Evolutionary conservation across 306 rosid species (phyloP), one percentile per base, ranked within the genome.

Genomic region (Vigna mungo): DNA sequence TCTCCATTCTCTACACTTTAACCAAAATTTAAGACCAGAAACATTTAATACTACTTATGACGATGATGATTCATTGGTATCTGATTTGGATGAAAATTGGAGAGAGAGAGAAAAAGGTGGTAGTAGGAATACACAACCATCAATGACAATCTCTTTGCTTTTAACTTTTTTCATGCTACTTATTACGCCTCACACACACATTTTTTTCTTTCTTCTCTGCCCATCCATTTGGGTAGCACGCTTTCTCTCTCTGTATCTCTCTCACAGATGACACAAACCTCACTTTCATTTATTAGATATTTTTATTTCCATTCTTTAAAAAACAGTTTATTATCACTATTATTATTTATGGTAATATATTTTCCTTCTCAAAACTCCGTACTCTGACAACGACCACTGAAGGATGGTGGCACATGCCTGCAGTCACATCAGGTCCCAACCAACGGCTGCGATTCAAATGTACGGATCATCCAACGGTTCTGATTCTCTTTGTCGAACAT

Each of bases 361-460:
- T 82, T 62, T 6, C 17, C 27, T 14, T 41, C 79, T 63, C 54
- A 60, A 61, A 44, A 78, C 80, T 81, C 89, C 93, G 96, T 92
- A 90, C 93, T 80, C 90, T 90, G 97, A 86, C 96, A 87, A 83
- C 89, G 93, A 87, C 96, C 97, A 80, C 88, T 80, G 88, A 80
- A 79, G 96, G 83, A 85, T 90, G 96, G 96, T 84, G 89, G 90
- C 94, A 87, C 97, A 90, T 89, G 94, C 89, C 62, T 84, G 43
- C 85, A 76, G 92, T 92, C 91, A 87, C 78, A 86, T 92, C 94
- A 76, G 3, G 46, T 13, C 4, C 16, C 0, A 78, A 70, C 60
- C 18, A 10, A 84, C 86, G 89, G 85, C n/a, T 9, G 1, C 2
- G 86, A 86, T 88, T 16, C 5, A 27, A 16, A 46, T 15, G 86